These are phyloP conservation scores for Cladosporium colombiae DNA, from an alignment of 2,329 filamentous ascomycete genomes.

Conservation along the genomic window DNA sequence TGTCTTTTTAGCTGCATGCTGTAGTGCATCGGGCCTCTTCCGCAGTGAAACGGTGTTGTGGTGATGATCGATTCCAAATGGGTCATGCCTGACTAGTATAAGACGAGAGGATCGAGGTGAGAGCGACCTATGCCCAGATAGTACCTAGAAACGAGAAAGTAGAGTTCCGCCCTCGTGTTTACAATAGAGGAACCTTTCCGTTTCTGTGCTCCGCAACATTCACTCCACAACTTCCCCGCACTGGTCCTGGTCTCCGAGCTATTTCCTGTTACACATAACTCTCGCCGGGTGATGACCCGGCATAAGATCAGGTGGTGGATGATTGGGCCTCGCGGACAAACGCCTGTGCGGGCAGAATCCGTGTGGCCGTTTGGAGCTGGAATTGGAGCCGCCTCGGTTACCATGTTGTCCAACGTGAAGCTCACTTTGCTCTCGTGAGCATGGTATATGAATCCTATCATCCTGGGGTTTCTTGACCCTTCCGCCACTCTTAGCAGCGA, in stretches of 20 bases:
- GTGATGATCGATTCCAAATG: not conserved
- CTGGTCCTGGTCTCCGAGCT: not conserved
- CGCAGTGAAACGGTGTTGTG: not conserved
- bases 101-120: not conserved
- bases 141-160: not conserved
- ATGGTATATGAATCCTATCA: not conserved
- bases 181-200: conserved; percentile 1
- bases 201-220: not conserved
- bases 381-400: conserved; percentile 15
- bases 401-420: not conserved
- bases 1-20: not conserved
- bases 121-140: not conserved
- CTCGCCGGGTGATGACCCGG: conserved; percentile 4
- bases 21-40: not conserved
- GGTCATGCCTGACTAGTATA: not conserved
- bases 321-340: conserved; percentile 14
- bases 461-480: not conserved
- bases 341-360: conserved; percentile 13
- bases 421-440: not conserved
- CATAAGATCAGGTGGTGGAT: not conserved
- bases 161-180: not conserved
- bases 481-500: not conserved
- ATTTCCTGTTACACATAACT: not conserved
- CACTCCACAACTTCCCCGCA: conserved; percentile 10
- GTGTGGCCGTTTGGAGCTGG: not conserved